These are phyloP conservation scores for Pezicula carpinea DNA, from an alignment of 2,329 filamentous ascomycete genomes.

Conservation along the genomic window DNA sequence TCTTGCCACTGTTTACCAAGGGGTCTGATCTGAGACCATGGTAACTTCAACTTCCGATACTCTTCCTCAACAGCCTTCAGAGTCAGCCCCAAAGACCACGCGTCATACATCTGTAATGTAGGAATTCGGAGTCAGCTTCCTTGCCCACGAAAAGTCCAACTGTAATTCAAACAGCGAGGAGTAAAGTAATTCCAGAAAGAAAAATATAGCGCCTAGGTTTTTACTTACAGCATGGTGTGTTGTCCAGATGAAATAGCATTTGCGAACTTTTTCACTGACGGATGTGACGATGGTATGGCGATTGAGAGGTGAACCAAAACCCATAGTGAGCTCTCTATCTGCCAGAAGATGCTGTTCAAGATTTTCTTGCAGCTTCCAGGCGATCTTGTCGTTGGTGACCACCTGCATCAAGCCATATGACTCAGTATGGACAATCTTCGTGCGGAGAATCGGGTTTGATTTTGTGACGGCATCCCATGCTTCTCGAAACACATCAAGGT, in stretches of 20 bases:
- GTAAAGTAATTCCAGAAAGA: too few relatives aligned
- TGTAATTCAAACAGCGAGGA: too few relatives aligned
- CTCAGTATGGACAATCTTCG: constrained; percentile 22
- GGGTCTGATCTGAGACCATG: neutral
- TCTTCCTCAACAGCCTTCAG: constrained; percentile 1
- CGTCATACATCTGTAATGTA: constrained; percentile 58
- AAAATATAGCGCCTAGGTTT: too few relatives aligned
- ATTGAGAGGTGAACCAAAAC: constrained; percentile 1
- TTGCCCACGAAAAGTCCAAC: too few relatives aligned
- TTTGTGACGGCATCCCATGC: constrained; percentile 23
- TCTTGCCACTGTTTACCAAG: neutral
- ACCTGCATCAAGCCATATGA: constrained; percentile 10
- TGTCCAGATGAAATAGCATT: constrained; percentile 5
- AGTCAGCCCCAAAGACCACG: constrained; percentile 47
- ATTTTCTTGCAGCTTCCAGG: constrained; percentile 2
- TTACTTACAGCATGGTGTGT: constrained; percentile 54
- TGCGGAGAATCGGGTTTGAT: constrained; percentile 27
- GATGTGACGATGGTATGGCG: constrained; percentile 5
- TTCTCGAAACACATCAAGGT: constrained; percentile 15
- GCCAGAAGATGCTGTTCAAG: constrained; percentile 3
- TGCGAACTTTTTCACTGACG: neutral
- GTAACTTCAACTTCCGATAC: constrained; percentile 25
- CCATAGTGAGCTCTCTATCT: constrained; percentile 5
- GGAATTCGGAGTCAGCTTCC: too few relatives aligned
- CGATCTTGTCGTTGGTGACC: constrained; percentile 7